These are phyloP conservation scores for Aspergillus sp. DNA, from an alignment of 2,329 filamentous ascomycete species.

Conservation along the genomic window DNA sequence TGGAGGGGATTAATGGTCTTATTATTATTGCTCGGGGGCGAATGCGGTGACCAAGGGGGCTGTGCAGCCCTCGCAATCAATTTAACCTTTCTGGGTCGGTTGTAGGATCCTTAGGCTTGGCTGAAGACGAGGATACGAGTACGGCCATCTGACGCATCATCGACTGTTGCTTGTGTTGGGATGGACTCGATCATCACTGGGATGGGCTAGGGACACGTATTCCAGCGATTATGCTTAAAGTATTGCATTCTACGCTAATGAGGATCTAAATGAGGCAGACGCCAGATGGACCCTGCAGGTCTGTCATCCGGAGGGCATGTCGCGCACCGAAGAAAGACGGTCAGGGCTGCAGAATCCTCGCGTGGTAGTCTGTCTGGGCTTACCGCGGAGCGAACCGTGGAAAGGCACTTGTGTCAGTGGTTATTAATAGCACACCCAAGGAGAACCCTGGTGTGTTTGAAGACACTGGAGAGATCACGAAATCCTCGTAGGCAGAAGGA, in stretches of 20 bases:
- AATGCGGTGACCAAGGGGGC: background rate
- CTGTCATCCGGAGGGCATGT: background rate
- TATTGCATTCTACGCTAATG: too few species aligned
- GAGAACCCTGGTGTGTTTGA: background rate
- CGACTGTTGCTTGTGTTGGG: background rate
- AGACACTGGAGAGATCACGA: background rate
- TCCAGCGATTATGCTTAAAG: too few species aligned
- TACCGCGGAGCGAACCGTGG: background rate
- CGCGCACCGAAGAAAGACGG: background rate
- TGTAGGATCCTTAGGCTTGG: background rate
- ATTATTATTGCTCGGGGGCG: background rate
- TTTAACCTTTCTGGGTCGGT: background rate
- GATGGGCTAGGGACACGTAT: background rate
- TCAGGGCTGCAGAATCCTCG: background rate
- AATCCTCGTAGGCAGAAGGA: slow-evolving; percentile 2
- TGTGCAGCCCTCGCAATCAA: slow-evolving; percentile 3
- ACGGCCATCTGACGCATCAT: background rate
- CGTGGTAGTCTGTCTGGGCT: background rate
- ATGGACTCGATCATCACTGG: background rate
- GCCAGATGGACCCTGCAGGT: background rate
- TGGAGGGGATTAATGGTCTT: background rate
- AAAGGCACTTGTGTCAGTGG: background rate
- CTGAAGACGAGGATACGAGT: background rate
- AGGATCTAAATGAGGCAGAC: background rate
- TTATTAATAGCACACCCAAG: slow-evolving; percentile 7